Conservation (phyloP, 441 rosid genomes). For the Syzygium syzygioides region DNA sequence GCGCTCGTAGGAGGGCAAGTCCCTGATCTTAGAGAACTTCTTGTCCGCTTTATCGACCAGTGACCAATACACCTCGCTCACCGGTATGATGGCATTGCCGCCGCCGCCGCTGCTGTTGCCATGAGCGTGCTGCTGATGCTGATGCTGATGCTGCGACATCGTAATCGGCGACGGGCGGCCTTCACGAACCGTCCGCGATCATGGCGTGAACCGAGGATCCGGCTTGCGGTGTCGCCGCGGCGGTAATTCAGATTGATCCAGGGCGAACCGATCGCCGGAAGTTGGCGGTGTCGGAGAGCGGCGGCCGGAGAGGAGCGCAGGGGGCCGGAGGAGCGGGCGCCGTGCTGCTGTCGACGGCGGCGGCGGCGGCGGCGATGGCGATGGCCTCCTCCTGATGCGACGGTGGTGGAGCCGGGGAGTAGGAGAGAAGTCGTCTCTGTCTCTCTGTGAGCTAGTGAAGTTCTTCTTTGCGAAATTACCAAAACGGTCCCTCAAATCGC, state of each 20-base stretch:
- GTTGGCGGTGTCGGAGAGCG: not conserved
- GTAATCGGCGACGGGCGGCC: not conserved
- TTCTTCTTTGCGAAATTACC: not conserved
- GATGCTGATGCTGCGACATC: constrained; percentile 3
- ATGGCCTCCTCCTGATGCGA: not conserved
- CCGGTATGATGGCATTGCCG: constrained; percentile 38
- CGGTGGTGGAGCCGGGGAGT: not conserved
- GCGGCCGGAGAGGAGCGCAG: not conserved
- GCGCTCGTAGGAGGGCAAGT: constrained; percentile 90
- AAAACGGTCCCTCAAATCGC: not conserved
- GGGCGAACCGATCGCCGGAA: not conserved
- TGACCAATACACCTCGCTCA: constrained; percentile 88
- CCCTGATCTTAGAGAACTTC: constrained; percentile 96
- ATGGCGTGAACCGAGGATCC: not conserved
- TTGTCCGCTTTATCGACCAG: constrained; percentile 93
- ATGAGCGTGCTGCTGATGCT: constrained; percentile 9
- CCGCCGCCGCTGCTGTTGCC: not conserved
- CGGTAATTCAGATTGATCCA: not conserved
- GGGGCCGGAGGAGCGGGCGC: not conserved
- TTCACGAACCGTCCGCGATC: not conserved
- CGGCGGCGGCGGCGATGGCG: not conserved
- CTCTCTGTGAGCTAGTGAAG: not conserved
- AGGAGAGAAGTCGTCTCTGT: not conserved
- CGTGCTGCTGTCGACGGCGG: not conserved
- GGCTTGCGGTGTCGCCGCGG: not conserved